Conservation (phyloP, 257 asterid genomes). For the Paulownia fortunei region DNA sequence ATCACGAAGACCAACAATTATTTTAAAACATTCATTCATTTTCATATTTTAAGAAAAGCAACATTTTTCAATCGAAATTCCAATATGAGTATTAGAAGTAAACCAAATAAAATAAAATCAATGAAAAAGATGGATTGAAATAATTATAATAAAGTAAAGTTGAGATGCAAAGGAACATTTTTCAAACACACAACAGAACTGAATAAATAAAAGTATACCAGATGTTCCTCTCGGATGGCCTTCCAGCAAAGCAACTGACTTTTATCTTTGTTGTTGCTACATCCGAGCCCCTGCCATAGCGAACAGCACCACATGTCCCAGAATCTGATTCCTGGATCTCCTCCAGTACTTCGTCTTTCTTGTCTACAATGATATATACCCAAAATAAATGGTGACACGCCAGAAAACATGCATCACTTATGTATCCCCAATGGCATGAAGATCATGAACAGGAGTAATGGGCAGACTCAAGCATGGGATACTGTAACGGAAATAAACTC, state of each 20-base stretch:
- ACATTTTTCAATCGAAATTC: neutral
- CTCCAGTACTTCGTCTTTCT: slow-evolving; percentile 75
- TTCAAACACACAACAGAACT: neutral
- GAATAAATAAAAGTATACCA: slow-evolving; percentile 54
- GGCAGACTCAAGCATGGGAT: neutral
- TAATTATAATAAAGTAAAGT: neutral
- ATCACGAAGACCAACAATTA: neutral
- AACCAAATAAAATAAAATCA: no score
- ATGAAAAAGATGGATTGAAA: neutral
- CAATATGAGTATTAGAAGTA: neutral
- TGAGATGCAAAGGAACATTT: neutral
- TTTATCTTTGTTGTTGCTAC: slow-evolving; percentile 81
- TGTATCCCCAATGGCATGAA: neutral
- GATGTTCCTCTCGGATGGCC: slow-evolving; percentile 79
- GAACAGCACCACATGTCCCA: slow-evolving; percentile 81
- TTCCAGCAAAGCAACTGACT: slow-evolving; percentile 84
- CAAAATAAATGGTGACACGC: neutral
- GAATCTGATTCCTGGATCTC: slow-evolving; percentile 81
- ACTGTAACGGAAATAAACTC: neutral
- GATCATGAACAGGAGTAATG: neutral
- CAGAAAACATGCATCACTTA: neutral
- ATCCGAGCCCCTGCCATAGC: slow-evolving; percentile 84
- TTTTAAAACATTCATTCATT: neutral
- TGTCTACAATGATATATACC: slow-evolving; percentile 47
- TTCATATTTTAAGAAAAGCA: neutral